Evolutionary conservation across 2,329 filamentous ascomycete species (phyloP), one percentile per base, ranked within the genome.

Genomic region (Fusarium heterosporum): DNA sequence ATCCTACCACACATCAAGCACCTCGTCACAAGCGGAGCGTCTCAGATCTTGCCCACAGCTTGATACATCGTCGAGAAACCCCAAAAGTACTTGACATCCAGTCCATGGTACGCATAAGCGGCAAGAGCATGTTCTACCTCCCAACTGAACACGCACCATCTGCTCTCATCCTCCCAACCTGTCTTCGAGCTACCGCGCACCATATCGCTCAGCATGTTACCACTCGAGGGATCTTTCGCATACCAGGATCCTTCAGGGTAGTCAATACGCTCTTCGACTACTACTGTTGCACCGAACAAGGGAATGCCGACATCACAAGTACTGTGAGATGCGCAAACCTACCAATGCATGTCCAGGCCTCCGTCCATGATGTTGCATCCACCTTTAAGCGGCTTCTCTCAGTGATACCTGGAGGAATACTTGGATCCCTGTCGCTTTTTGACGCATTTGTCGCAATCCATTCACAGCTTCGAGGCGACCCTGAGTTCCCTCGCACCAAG

Each of bases 311-410:
- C 28, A 82, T 90, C 45, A 78, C 86, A 4, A 81, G 81, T 46
- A 91, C 88, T 1, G 86, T 88, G 28, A 81, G 85, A 32, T 85
- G 82, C 48, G 84, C 87, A 8, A 87, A 82, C 39, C 78, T 91
- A 3, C 89, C 89, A 5, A 74, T 77, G 3, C 87, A 90, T 68
- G 87, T 91, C 61, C 82, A 82, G 36, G 85, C 81, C 45, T 82
- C 85, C 8, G 80, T 87, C 5, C 87, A 91, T 62, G 89, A 91
- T 75, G 85, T 91, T 29, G 89, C 89, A 4, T 89, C 87, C 3
- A 83, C 86, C 1, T 90, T 92, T 76, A 91, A 91, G 70, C 84
- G 82, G 13, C 80, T 92, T n/a, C 78, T 92, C 1, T 82, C 84
- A 0, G 85, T 85, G 1, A 74, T 92, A 1, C 88, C 89, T 0